phyloP scores from a whole-genome alignment of 768 basidiomycete species.

The Boletus sp. region DNA sequence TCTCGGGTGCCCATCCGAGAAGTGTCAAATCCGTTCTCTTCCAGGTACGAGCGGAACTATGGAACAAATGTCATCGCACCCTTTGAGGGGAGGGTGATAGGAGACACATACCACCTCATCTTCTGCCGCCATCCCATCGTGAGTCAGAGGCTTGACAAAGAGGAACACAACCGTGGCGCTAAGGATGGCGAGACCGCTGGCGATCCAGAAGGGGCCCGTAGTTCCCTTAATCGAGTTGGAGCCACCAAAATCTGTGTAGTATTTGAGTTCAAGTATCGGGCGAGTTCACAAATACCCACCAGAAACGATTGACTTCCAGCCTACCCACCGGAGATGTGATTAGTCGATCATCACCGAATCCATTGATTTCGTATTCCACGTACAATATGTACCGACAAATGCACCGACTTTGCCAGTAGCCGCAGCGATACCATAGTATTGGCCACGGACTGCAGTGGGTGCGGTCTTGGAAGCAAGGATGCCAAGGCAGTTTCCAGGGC shows the following conservation, averaged over 20 bases:
- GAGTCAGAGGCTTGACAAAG: slow-evolving; percentile 68
- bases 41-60: slow-evolving; percentile 81
- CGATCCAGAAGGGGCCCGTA: slow-evolving; percentile 87
- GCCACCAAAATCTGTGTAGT: slow-evolving; percentile 57
- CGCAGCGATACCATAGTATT: slow-evolving; percentile 83
- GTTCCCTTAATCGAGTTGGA: slow-evolving; percentile 49
- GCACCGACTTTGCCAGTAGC: slow-evolving; percentile 85
- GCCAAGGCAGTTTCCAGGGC: slow-evolving; percentile 84
- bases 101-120: slow-evolving; percentile 54
- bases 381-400: slow-evolving; percentile 79
- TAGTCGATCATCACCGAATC: neutral
- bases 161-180: slow-evolving; percentile 71
- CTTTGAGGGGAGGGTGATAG: neutral
- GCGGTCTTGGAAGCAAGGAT: slow-evolving; percentile 81
- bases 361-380: slow-evolving; percentile 21
- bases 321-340: slow-evolving; percentile 30
- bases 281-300: slow-evolving; percentile 35
- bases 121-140: slow-evolving; percentile 78
- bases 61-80: neutral
- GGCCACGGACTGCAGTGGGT: slow-evolving; percentile 83
- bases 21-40: slow-evolving; percentile 75
- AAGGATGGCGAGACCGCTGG: slow-evolving; percentile 77
- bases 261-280: neutral
- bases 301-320: slow-evolving; percentile 63
- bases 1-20: slow-evolving; percentile 58